These are phyloP conservation scores for Hortiboletus flavorubellus DNA, from an alignment of 768 basidiomycete species.

Conservation along the genomic window DNA sequence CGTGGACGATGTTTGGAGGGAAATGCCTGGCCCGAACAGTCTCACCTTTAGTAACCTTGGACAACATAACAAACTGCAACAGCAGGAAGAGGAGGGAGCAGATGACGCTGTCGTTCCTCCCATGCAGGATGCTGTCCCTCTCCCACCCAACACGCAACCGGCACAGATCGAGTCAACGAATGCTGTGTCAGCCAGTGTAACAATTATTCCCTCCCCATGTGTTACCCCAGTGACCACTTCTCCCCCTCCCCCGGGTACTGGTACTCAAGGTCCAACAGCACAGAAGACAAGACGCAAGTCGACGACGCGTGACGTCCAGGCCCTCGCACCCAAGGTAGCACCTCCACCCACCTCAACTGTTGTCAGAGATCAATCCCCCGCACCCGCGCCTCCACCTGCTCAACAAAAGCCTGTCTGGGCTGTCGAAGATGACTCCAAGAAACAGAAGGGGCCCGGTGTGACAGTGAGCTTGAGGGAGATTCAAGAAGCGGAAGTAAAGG, in stretches of 20 bases:
- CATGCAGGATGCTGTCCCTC: constrained; percentile 13
- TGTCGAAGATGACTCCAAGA: constrained; percentile 66
- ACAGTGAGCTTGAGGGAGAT: constrained; percentile 86
- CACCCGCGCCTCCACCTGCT: constrained; percentile 17
- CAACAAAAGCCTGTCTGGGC: constrained; percentile 59
- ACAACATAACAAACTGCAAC: constrained; percentile 55
- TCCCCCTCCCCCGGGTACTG: constrained; percentile 3
- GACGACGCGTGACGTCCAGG: constrained; percentile 24
- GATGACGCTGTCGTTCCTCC: constrained; percentile 18
- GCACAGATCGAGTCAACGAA: constrained; percentile 16
- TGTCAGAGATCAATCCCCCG: constrained; percentile 24
- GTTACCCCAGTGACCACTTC: constrained; percentile 10
- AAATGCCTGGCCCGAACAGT: constrained; percentile 42
- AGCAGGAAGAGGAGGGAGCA: constrained; percentile 31
- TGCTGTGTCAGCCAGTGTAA: not conserved
- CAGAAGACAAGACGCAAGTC: constrained; percentile 29
- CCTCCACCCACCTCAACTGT: constrained; percentile 4
- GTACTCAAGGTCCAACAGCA: constrained; percentile 19
- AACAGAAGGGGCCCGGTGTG: constrained; percentile 40
- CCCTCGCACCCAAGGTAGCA: constrained; percentile 17
- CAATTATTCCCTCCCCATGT: constrained; percentile 3
- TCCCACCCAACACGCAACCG: constrained; percentile 12
- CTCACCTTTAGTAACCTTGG: constrained; percentile 57
- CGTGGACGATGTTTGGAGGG: constrained; percentile 47
- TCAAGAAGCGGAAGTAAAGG: constrained; percentile 88